Evolutionary conservation across 805 yeast species (phyloP).

Genomic region (Pichia pseudocactophila): DNA sequence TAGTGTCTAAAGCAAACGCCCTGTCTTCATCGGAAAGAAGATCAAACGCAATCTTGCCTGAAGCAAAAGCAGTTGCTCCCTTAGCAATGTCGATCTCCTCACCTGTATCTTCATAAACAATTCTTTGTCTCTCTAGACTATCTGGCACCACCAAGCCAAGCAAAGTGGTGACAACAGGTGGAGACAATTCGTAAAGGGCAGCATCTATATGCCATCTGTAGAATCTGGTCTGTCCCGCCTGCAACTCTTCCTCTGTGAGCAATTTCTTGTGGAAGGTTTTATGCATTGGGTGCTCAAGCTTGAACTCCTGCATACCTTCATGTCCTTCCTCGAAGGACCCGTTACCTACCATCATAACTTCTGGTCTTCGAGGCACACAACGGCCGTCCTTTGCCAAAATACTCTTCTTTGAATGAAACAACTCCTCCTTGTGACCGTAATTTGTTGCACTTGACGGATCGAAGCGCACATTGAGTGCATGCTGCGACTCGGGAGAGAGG

Average conservation of each 20-base stretch:
- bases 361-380: conserved; percentile 75
- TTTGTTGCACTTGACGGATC: conserved; percentile 63
- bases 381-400: conserved; percentile 75
- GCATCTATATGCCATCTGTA: conserved; percentile 95
- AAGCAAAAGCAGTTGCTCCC: conserved; percentile 85
- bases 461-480: conserved; percentile 62
- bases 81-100: conserved; percentile 61
- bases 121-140: conserved; percentile 48
- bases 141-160: conserved; percentile 78
- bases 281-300: conserved; percentile 77
- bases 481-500: conserved; percentile 67
- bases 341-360: conserved; percentile 84
- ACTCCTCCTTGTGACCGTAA: conserved; percentile 77
- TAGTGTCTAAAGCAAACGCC: conserved; percentile 65
- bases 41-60: conserved; percentile 75
- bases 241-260: conserved; percentile 55
- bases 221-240: conserved; percentile 60
- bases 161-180: conserved; percentile 80
- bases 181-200: conserved; percentile 76
- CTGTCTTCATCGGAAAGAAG: conserved; percentile 60
- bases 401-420: conserved; percentile 54
- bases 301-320: conserved; percentile 39
- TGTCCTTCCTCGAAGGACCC: conserved; percentile 47
- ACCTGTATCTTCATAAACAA: conserved; percentile 58
- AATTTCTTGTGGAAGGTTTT: conserved; percentile 66